Conservation (phyloP, 305 asterid genomes). For the Fraxinus nigra region DNA sequence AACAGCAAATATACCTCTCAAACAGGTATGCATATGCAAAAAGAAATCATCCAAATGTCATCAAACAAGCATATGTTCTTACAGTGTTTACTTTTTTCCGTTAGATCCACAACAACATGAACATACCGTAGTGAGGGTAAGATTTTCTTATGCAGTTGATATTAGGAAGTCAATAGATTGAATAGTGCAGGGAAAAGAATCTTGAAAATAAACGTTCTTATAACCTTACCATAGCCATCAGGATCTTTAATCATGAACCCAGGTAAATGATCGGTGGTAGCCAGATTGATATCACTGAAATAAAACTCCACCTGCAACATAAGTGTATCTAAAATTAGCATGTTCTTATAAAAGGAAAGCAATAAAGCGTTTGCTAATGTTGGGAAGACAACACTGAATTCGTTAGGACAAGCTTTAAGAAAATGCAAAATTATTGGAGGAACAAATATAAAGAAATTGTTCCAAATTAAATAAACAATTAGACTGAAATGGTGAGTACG, state of each 20-base stretch:
- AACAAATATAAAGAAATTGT: background rate
- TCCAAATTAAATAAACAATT: background rate
- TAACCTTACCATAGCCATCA: constrained; percentile 69
- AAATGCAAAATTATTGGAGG: background rate
- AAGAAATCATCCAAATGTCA: background rate
- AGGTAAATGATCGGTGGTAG: constrained; percentile 79
- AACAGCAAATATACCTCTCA: background rate
- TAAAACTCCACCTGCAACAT: constrained; percentile 75
- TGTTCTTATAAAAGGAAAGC: background rate
- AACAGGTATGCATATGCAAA: background rate
- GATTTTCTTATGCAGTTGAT: background rate
- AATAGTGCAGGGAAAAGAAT: background rate
- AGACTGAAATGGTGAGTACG: background rate
- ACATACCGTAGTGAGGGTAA: background rate
- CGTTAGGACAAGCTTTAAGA: background rate
- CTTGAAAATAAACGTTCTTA: constrained; percentile 8
- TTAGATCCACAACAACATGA: constrained; percentile 6
- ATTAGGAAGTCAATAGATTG: background rate
- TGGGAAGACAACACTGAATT: background rate
- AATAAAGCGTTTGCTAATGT: background rate
- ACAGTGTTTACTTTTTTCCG: background rate
- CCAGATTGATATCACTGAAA: constrained; percentile 88
- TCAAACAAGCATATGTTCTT: background rate
- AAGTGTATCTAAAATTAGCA: constrained; percentile 11
- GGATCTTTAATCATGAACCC: constrained; percentile 74